Conservation (phyloP, 495 filamentous ascomycete species). For the Parachaetomium inaequale region DNA sequence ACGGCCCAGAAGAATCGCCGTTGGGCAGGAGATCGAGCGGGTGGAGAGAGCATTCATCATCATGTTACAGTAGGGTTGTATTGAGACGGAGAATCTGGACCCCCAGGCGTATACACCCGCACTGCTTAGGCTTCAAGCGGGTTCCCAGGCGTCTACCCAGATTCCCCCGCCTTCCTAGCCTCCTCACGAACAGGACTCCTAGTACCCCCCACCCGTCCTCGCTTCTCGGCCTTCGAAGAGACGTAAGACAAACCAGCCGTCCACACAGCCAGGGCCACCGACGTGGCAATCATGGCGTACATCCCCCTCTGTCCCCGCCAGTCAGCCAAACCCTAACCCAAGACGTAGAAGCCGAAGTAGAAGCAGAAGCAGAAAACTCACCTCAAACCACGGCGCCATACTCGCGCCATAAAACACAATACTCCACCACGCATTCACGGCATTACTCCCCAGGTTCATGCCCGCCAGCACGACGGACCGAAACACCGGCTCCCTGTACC, state of each 20-base stretch:
- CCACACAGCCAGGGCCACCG: constrained; percentile 50
- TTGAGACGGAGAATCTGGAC: no score
- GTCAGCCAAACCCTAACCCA: constrained; percentile 12
- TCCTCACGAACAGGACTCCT: not conserved
- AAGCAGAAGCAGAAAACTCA: constrained; percentile 27
- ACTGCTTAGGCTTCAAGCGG: no score
- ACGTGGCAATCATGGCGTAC: constrained; percentile 58
- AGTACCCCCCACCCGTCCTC: not conserved
- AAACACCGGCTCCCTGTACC: constrained; percentile 43
- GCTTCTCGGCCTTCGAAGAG: not conserved
- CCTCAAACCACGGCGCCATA: constrained; percentile 56
- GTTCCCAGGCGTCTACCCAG: not conserved
- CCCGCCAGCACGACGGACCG: constrained; percentile 51
- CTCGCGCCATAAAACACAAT: constrained; percentile 60
- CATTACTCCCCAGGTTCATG: constrained; percentile 58
- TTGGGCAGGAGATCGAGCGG: no score
- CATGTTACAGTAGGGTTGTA: no score
- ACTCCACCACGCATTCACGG: constrained; percentile 61
- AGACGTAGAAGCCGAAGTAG: not conserved
- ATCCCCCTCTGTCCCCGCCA: constrained; percentile 43
- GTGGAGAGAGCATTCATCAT: no score
- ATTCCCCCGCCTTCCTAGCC: not conserved
- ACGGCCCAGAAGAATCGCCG: no score
- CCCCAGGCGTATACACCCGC: no score
- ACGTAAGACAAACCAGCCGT: constrained; percentile 44